Percentiles rank a stretch among this genome's conserved stretches.
Conservation (phyloP, 495 filamentous ascomycete genomes). For the Aspergillus cristatus region DNA sequence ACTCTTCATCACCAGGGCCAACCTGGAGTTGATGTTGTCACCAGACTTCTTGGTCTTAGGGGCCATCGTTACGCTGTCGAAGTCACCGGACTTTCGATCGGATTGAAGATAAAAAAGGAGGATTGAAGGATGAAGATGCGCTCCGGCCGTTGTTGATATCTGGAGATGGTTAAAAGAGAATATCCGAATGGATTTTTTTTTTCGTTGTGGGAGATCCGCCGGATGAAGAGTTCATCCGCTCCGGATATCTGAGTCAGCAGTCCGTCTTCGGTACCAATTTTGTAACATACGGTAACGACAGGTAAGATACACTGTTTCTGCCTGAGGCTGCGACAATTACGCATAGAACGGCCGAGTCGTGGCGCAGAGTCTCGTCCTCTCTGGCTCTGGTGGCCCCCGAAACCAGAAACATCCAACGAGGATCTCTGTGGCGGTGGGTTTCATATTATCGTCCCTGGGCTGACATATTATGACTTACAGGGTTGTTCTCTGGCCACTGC, state of each 20-base stretch:
- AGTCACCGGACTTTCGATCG: conserved; percentile 16
- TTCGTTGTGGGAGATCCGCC: conserved; percentile 16
- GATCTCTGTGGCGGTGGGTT: too few relatives aligned
- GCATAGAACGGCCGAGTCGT: too few relatives aligned
- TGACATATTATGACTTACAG: too few relatives aligned
- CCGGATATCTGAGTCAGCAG: conserved; percentile 9
- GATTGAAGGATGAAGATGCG: conserved; percentile 23
- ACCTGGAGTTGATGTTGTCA: conserved; percentile 81
- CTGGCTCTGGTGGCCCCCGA: too few relatives aligned
- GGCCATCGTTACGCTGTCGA: conserved; percentile 59
- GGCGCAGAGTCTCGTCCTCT: too few relatives aligned
- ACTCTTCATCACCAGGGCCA: conserved; percentile 93
- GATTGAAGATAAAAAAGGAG: conserved; percentile 3
- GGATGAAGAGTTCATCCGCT: conserved; percentile 6
- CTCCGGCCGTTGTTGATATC: conserved; percentile 26
- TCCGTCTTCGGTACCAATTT: too few relatives aligned
- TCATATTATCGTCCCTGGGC: too few relatives aligned
- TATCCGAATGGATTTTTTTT: conserved; percentile 10
- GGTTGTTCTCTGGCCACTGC: too few relatives aligned
- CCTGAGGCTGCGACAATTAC: too few relatives aligned
- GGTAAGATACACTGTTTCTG: too few relatives aligned
- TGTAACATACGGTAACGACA: too few relatives aligned
- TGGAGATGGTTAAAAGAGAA: conserved; percentile 7
- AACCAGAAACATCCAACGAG: too few relatives aligned
- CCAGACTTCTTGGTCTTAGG: conserved; percentile 92